A percentile compares a stretch with the other conserved stretches of the same genome.
Conservation (phyloP, 495 filamentous ascomycete species). For the Halenospora varia region DNA sequence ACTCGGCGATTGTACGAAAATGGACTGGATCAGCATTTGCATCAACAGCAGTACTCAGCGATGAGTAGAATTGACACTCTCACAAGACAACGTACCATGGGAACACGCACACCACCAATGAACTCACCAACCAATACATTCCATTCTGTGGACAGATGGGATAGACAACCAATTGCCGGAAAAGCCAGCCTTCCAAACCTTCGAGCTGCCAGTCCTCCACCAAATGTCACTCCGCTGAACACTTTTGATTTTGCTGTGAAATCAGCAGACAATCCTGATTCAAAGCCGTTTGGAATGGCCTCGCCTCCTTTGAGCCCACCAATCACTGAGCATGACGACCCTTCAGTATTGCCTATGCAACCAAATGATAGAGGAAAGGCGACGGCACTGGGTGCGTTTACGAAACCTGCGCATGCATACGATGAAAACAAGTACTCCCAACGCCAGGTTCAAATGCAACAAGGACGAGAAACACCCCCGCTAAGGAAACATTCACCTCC, state of each 20-base stretch:
- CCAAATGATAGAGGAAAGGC: slow-evolving; percentile 81
- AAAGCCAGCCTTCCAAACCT: slow-evolving; percentile 28
- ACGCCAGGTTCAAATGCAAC: slow-evolving; percentile 73
- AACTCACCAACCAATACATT: slow-evolving; percentile 45
- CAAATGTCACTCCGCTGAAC: slow-evolving; percentile 28
- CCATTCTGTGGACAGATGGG: slow-evolving; percentile 53
- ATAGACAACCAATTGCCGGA: slow-evolving; percentile 34
- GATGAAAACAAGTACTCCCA: slow-evolving; percentile 83
- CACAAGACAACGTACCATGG: slow-evolving; percentile 50
- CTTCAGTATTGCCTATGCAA: slow-evolving; percentile 55
- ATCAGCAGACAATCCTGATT: background rate
- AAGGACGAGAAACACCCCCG: slow-evolving; percentile 52
- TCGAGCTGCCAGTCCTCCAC: slow-evolving; percentile 49
- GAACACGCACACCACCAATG: slow-evolving; percentile 42
- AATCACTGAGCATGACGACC: slow-evolving; percentile 63
- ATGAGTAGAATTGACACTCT: slow-evolving; percentile 76
- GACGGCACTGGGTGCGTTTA: slow-evolving; percentile 79
- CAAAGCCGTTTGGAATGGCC: slow-evolving; percentile 37
- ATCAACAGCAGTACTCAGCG: slow-evolving; percentile 75
- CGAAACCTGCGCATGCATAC: slow-evolving; percentile 69
- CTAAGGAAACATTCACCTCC: slow-evolving; percentile 23
- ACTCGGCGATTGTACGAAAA: slow-evolving; percentile 81
- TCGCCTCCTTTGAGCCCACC: slow-evolving; percentile 69
- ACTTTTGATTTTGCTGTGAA: slow-evolving; percentile 21
- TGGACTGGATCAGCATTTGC: slow-evolving; percentile 70